Percentiles rank a stretch among this genome's conserved stretches.
Evolutionary conservation across 2,329 filamentous ascomycete genomes (phyloP).

Genomic region (Diatrype stigma): DNA sequence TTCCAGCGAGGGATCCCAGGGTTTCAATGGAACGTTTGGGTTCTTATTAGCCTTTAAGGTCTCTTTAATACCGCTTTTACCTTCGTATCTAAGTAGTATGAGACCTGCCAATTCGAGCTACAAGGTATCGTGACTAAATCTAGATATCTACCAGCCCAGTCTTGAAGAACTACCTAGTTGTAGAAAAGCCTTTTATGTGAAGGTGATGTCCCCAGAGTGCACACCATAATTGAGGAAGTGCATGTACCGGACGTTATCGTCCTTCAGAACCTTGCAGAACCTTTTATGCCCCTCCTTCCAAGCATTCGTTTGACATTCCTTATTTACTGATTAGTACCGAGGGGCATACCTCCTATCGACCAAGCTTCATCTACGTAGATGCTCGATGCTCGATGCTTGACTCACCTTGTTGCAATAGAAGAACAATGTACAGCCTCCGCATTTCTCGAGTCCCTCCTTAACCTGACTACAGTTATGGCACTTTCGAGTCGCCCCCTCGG

Average conservation of each 20-base stretch:
- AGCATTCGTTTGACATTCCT: constrained; percentile 17
- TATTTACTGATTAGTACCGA: neutral
- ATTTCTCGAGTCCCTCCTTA: constrained; percentile 6
- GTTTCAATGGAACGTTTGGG: too few species aligned
- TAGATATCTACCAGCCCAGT: too few species aligned
- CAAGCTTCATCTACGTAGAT: neutral
- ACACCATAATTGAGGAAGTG: constrained; percentile 13
- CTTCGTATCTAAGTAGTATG: too few species aligned
- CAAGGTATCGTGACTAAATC: too few species aligned
- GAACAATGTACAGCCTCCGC: constrained; percentile 11
- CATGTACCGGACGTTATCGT: constrained; percentile 11
- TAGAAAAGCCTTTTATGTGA: neutral
- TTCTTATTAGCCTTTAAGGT: too few species aligned
- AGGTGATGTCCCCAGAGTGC: neutral
- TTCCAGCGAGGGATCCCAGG: too few species aligned
- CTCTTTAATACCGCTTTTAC: too few species aligned
- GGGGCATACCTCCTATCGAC: neutral
- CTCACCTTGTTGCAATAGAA: constrained; percentile 15
- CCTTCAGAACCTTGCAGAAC: constrained; percentile 16
- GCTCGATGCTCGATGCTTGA: neutral
- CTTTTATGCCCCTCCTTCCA: constrained; percentile 18
- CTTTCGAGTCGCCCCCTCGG: constrained; percentile 1
- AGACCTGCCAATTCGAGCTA: too few species aligned
- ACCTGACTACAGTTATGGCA: constrained; percentile 13
- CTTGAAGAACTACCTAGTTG: too few species aligned